A percentile compares a stretch with the other conserved stretches of the same genome.
Conservation (phyloP, 345 rosid genomes). For the Aquilaria malaccensis region DNA sequence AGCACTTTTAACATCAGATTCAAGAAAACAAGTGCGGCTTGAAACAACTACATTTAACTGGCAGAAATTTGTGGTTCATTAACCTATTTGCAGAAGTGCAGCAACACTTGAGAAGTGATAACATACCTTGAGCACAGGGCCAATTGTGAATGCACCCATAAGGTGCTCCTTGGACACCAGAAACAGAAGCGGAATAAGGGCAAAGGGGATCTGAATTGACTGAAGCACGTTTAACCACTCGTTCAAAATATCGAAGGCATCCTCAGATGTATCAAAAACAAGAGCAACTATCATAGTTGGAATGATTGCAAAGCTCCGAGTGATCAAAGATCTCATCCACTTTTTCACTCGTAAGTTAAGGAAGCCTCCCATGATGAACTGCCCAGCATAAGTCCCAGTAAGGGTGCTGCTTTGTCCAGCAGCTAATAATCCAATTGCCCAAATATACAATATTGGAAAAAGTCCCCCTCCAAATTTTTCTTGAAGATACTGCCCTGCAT, state of each 20-base stretch:
- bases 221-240: slow-evolving; percentile 94
- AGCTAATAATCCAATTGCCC: slow-evolving; percentile 86
- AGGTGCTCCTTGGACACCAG: slow-evolving; percentile 77
- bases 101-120: not conserved
- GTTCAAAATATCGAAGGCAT: slow-evolving; percentile 60
- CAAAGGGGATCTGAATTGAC: slow-evolving; percentile 86
- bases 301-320: slow-evolving; percentile 75
- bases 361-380: slow-evolving; percentile 97
- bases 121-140: slow-evolving; percentile 61
- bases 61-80: not conserved
- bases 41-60: not conserved
- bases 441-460: slow-evolving; percentile 84
- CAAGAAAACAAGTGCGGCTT: not conserved
- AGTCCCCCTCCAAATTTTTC: slow-evolving; percentile 84
- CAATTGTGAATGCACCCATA: slow-evolving; percentile 84
- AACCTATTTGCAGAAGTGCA: slow-evolving; percentile 1
- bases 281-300: slow-evolving; percentile 86
- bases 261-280: slow-evolving; percentile 62
- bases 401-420: slow-evolving; percentile 97
- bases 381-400: slow-evolving; percentile 91
- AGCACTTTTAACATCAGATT: too few relatives aligned
- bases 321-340: slow-evolving; percentile 90
- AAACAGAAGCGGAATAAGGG: slow-evolving; percentile 75
- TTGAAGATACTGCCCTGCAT: slow-evolving; percentile 86
- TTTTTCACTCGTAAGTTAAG: slow-evolving; percentile 80